phyloP scores from a whole-genome alignment of 148 eudicot species.

The Amaranthus cruentus region DNA sequence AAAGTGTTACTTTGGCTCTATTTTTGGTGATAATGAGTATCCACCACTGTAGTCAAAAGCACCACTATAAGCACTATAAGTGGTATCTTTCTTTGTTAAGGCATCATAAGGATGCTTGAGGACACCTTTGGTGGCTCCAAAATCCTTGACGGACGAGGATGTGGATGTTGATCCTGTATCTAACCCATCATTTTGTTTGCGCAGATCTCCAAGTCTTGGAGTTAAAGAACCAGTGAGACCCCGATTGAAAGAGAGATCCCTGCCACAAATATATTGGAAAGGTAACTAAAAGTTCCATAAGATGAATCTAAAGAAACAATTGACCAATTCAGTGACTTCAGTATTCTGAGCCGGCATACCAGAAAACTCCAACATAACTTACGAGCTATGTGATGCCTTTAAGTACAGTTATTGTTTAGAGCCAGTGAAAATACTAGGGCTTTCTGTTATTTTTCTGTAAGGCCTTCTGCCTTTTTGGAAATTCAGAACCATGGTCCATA shows the following conservation, averaged over 20 bases:
- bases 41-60: too few relatives aligned
- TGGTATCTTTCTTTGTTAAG: too few relatives aligned
- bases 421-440: neutral
- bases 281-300: neutral
- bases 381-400: neutral
- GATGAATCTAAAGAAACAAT: slow-evolving; percentile 3
- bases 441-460: too few relatives aligned
- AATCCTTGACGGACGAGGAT: too few relatives aligned
- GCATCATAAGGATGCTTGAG: too few relatives aligned
- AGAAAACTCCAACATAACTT: neutral
- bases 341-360: neutral
- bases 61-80: too few relatives aligned
- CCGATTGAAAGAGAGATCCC: slow-evolving; percentile 78
- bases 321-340: neutral
- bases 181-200: slow-evolving; percentile 61
- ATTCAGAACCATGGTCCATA: too few relatives aligned
- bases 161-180: slow-evolving; percentile 5
- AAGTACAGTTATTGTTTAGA: neutral
- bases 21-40: too few relatives aligned
- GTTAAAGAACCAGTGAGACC: slow-evolving; percentile 72
- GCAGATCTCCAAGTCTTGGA: slow-evolving; percentile 65
- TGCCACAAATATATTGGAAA: slow-evolving; percentile 26
- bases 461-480: too few relatives aligned
- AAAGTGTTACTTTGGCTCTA: too few relatives aligned
- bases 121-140: too few relatives aligned